Evolutionary conservation across 164 flowering plant species (phyloP).

Genomic region (Tinospora cordifolia): DNA sequence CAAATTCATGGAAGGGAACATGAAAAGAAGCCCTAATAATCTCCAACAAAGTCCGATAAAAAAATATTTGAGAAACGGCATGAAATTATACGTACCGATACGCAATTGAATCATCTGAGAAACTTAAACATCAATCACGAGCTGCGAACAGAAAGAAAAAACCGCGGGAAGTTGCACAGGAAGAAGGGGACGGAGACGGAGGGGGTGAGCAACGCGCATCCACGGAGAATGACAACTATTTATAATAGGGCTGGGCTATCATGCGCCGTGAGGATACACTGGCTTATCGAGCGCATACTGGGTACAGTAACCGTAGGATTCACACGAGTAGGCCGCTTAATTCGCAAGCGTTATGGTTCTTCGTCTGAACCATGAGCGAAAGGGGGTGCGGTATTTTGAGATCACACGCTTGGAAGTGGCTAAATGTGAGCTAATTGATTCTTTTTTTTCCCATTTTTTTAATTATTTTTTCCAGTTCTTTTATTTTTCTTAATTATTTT

Average conservation of each 20-base stretch:
- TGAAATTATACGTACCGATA: slow-evolving; percentile 8
- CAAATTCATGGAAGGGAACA: slow-evolving; percentile 3
- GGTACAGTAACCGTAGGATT: slow-evolving; percentile 14
- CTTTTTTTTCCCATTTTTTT: no score
- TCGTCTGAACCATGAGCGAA: no score
- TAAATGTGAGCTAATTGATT: no score
- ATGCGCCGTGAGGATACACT: slow-evolving; percentile 27
- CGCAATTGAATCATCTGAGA: slow-evolving; percentile 1
- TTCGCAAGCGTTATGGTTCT: no score
- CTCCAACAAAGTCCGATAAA: not conserved
- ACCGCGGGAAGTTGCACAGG: slow-evolving; percentile 4
- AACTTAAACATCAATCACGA: slow-evolving; percentile 6
- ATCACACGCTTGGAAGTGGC: no score
- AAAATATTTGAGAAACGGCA: not conserved
- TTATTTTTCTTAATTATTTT: no score
- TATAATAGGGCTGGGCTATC: slow-evolving; percentile 19
- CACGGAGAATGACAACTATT: slow-evolving; percentile 28
- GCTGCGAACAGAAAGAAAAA: not conserved
- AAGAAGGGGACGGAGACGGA: slow-evolving; percentile 13
- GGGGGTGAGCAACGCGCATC: slow-evolving; percentile 34
- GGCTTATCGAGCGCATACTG: slow-evolving; percentile 22
- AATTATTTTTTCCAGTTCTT: no score
- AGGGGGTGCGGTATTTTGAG: no score
- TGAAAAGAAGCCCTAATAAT: slow-evolving; percentile 6
- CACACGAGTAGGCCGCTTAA: not conserved